Evolutionary conservation across 2,329 filamentous ascomycete species (phyloP), one percentile per base, ranked within the genome.

Genomic region (Pochonia chlamydosporia): DNA sequence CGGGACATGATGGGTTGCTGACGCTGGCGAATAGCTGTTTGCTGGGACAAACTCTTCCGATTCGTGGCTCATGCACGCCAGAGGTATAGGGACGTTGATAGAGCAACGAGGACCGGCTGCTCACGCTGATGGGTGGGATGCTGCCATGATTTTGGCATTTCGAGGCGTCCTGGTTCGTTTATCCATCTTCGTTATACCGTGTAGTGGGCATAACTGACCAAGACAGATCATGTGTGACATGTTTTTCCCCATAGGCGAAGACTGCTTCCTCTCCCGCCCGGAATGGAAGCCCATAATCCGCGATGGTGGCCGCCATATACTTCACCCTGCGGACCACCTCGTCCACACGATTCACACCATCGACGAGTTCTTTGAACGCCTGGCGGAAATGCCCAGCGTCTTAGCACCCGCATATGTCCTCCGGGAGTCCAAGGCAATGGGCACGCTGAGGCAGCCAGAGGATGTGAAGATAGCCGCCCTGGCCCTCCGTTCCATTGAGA

Each of bases 31-130:
- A 25, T 35, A 70, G 68, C 55, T 70, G n/a, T 71, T 71, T 54
- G 67, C 68, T 4, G 69, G 67, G n/a, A 72, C 68, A 6, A 55
- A 52, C 21, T 54, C 60, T 26, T 49, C 66, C 4, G 54, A 60
- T 28, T 66, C 62, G 31, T 71, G 68, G 67, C 57, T 68, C 50
- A 60, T 64, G 43, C 69, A 72, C 51, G 66, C 67, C 10, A 59
- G 56, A 26, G 68, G 67, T 20, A 64, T 70, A 40, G 59, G 62
- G 6, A 57, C 55, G n/a, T 53, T 71, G 41, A 65, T 71, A 49
- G 61, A 68, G 51, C 60, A 66, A 40, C 66, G 69, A 18, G 68
- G 68, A n/a, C 55, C 62, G 9, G 55, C 54, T 5, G 62, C 63
- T 21, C 66, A 69, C 46, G 50, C 55, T 6, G 59, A 61, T 16